Evolutionary conservation across 345 rosid genomes (phyloP).

Genomic region (Eucalyptus viminalis): DNA sequence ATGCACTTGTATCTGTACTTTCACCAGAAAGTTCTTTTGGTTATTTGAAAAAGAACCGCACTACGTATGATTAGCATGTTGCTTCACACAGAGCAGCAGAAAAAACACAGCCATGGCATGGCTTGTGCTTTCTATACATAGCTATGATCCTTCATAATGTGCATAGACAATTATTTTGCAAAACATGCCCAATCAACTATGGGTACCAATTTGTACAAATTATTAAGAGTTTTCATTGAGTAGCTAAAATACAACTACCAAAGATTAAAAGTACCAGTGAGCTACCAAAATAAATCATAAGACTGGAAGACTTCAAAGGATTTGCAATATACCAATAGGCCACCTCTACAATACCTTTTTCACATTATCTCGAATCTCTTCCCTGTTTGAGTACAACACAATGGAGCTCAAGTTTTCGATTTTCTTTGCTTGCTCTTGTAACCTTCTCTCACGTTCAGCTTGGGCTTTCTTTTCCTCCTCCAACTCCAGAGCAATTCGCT

Average conservation of each 20-base stretch:
- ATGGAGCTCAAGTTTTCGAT: slow-evolving; percentile 85
- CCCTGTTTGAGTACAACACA: slow-evolving; percentile 72
- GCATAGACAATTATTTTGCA: not conserved
- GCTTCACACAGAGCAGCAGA: not conserved
- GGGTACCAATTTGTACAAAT: not conserved
- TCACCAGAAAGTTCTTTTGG: not conserved
- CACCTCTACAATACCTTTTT: slow-evolving; percentile 45
- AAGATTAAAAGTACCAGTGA: not conserved
- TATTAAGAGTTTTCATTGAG: not conserved
- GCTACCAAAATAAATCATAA: not conserved
- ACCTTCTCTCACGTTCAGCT: slow-evolving; percentile 77
- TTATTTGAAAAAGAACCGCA: not conserved
- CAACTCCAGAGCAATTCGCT: slow-evolving; percentile 78
- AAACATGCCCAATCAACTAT: not conserved
- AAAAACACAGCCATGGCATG: not conserved
- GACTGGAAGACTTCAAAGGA: not conserved
- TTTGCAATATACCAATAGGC: not conserved
- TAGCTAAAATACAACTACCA: not conserved
- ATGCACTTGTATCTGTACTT: not conserved
- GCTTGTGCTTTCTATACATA: not conserved
- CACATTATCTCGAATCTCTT: slow-evolving; percentile 45
- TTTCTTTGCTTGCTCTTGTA: slow-evolving; percentile 91
- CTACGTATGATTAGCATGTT: not conserved
- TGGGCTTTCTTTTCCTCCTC: slow-evolving; percentile 97
- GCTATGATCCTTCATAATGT: not conserved